Conservation (phyloP, 768 basidiomycete genomes). For the Serendipita vermifera region DNA sequence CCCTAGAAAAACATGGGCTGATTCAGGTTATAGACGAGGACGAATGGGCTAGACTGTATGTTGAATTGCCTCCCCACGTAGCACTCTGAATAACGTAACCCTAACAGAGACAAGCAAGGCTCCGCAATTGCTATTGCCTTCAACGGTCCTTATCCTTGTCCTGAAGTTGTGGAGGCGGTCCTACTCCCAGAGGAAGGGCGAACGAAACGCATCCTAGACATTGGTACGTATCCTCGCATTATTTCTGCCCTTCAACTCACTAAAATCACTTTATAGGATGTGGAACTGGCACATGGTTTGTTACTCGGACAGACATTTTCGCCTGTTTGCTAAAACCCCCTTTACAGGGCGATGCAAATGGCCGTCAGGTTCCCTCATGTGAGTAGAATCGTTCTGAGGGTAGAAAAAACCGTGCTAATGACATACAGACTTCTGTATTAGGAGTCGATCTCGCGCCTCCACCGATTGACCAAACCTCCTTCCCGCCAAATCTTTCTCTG, state of each 20-base stretch:
- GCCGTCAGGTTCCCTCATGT: background rate
- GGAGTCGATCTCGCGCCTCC: background rate
- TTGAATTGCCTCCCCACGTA: background rate
- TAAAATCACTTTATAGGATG: background rate
- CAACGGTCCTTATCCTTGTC: background rate
- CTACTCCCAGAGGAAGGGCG: conserved; percentile 4
- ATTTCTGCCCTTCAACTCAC: background rate
- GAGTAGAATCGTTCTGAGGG: no score
- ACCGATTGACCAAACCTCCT: background rate
- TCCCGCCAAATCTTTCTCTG: background rate
- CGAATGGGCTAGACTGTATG: background rate
- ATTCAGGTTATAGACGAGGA: background rate
- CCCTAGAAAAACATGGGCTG: no score
- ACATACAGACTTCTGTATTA: conserved; percentile 21
- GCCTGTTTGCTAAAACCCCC: no score
- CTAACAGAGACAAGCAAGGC: conserved; percentile 8
- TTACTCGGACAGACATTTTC: background rate
- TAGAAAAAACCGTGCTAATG: no score
- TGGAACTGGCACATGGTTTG: conserved; percentile 5
- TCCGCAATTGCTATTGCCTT: background rate
- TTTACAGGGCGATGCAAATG: conserved; percentile 2
- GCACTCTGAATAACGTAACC: background rate
- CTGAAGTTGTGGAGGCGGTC: background rate
- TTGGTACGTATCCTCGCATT: background rate
- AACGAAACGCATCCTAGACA: conserved; percentile 3